Percentiles rank a stretch among this genome's conserved stretches.
Evolutionary conservation across 2,329 filamentous ascomycete species (phyloP).

Genomic region (Fusarium sp.): DNA sequence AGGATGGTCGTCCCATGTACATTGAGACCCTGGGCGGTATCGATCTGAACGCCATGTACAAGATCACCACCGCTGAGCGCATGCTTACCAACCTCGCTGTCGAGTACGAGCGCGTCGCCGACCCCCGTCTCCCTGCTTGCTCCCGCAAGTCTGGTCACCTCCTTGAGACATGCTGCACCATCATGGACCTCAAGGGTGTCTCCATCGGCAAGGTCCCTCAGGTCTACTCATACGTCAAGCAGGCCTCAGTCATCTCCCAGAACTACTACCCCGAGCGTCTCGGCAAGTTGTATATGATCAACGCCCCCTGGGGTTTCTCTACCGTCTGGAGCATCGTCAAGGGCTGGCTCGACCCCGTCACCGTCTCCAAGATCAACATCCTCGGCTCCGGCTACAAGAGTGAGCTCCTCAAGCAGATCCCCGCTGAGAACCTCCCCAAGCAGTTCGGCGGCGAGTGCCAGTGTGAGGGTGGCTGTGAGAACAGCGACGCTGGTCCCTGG

Average conservation of each 20-base stretch:
- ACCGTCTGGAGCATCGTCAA: constrained; percentile 89
- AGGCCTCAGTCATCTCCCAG: constrained; percentile 91
- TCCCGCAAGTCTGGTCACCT: constrained; percentile 91
- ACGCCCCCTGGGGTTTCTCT: constrained; percentile 96
- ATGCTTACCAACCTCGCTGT: constrained; percentile 97
- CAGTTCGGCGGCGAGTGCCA: constrained; percentile 87
- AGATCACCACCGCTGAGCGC: constrained; percentile 91
- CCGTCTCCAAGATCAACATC: constrained; percentile 95
- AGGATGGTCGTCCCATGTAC: constrained; percentile 98
- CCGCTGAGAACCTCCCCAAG: constrained; percentile 90
- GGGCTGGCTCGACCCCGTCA: constrained; percentile 96
- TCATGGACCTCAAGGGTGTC: constrained; percentile 98
- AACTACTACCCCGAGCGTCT: constrained; percentile 99
- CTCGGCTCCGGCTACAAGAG: constrained; percentile 85
- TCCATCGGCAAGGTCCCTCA: constrained; percentile 84
- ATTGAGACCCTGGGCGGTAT: constrained; percentile 97
- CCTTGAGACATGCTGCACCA: constrained; percentile 97
- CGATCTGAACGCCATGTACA: constrained; percentile 89
- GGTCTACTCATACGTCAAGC: constrained; percentile 89
- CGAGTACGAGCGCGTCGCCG: constrained; percentile 96
- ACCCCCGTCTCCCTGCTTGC: constrained; percentile 94
- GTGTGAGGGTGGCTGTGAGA: constrained; percentile 84
- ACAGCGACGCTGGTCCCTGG: constrained; percentile 95
- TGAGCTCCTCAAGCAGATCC: constrained; percentile 87
- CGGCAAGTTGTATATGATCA: constrained; percentile 97